Base-by-base conservation (phyloP, 2,329 filamentous ascomycete species). In the Aureobasidium sp. region DNA sequence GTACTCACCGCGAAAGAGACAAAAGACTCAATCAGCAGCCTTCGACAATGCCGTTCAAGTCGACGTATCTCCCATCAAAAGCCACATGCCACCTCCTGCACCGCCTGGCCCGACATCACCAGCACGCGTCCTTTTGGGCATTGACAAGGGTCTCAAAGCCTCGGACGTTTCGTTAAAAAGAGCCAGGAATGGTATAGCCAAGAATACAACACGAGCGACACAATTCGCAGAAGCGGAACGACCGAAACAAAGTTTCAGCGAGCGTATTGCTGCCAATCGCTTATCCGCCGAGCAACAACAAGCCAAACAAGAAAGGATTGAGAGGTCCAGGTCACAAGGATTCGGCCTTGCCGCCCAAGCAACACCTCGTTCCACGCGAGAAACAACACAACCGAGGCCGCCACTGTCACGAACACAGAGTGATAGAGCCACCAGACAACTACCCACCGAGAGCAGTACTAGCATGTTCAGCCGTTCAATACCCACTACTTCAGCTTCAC, bases 151-250 rank as follows among this genome's bases (percentile, higher is more conserved):
- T 0, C 77, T 92, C 39, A 88, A 82, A 68, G 91, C 87, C 1
- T 84, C 84, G 63, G 91, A 97, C 68, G 81, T 97, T 36, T 97
- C 92, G 3, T 77, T 97, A 31, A 94, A 90, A 73, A 82, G 90
- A 66, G 85, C 90, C 3, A 66, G 64, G 61, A 70, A 66, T 71
- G 75, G 53, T 68, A 73, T 65, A 53, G 34, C 42, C 65, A 44
- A 60, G 58, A n/a, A 45, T 31, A n/a, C 49, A 51, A 1, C n/a
- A 4, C 22, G 44, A n/a, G n/a, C 44, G 8, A 42, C 31, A 14
- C 9, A 27, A 17, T 25, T 56, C n/a, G 17, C 60, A 64, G 55
- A 62, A 64, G 14, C 47, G 20, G 49, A 67, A 34, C 27, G 67
- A 48, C 65, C 64, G 63, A 74, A 71, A 22, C 87, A 85, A 68